Base-by-base conservation (phyloP, 148 eudicot genomes). In the Fagopyrum esculentum region DNA sequence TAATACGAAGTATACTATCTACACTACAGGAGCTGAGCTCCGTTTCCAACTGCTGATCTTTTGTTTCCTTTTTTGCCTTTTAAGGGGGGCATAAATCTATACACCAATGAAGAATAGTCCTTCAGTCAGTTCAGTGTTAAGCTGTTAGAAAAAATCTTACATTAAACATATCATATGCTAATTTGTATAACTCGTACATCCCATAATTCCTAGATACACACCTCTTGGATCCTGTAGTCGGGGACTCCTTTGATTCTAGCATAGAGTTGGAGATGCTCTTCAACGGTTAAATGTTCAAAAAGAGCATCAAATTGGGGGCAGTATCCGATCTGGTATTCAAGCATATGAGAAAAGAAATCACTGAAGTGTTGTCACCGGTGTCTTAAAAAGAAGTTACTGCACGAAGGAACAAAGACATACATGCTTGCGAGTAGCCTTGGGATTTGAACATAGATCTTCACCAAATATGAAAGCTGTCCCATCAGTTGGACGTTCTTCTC, bases 221-320 rank as follows among this genome's bases (percentile, higher is more conserved):
- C 98, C 85, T 85, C 88, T 74, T 89, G 82, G 66, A 92, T 89
- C 81, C 73, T 81, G 82, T 78, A 78, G 17, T 85, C 88, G 59
- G 90, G 90, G 61, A 95, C 97, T 74, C 89, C 93, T 86, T 95
- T 92, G 17, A 95, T 95, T 79, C 89, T 90, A 73, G 97, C 97
- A 78, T 92, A 95, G 79, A 95, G 89, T 81, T 95, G 90, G 76
- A 95, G 98, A 81, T 95, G 98, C 85, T 95, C 98, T 72, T 79
- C 86, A 60, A 84, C 94, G 56, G 96, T 90, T 76, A 95, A 77
- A 81, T 83, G 80, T 77, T 95, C 98, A 74, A 95, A 83, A 78
- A 95, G 79, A 80, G 98, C 98, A 90, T 95, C 98, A 82, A 95
- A 95, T 79, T 95, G 98, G 80, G 98, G 98, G 77, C 98, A 95